phyloP scores from a whole-genome alignment of 352 stramenopile genomes.

The Globisporangium okanoganense region DNA sequence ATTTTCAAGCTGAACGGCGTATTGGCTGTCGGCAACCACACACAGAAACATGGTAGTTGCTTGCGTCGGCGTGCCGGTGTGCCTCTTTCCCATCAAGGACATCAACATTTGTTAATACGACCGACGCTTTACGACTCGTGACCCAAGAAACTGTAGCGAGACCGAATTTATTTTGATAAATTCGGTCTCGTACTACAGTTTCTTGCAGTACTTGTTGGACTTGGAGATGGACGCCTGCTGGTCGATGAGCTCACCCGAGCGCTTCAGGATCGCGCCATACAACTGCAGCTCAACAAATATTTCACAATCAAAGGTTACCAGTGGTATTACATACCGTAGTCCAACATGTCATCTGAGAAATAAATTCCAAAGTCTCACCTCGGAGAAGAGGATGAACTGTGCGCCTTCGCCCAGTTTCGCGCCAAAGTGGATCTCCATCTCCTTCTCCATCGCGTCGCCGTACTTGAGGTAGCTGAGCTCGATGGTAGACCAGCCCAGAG shows the following conservation, averaged over 20 bases:
- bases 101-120: too few species aligned
- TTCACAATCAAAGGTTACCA: background rate
- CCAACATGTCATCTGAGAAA: too few species aligned
- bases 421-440: slow-evolving; percentile 76
- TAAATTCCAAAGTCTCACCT: slow-evolving; percentile 24
- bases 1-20: too few species aligned
- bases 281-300: slow-evolving; percentile 29
- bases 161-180: too few species aligned
- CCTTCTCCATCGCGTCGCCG: slow-evolving; percentile 67
- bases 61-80: too few species aligned
- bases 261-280: slow-evolving; percentile 52
- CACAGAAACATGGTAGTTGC: too few species aligned
- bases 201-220: slow-evolving; percentile 50
- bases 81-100: too few species aligned
- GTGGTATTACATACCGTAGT: too few species aligned
- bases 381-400: slow-evolving; percentile 56
- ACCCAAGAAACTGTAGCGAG: too few species aligned
- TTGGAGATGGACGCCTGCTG: slow-evolving; percentile 43
- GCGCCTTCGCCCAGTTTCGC: slow-evolving; percentile 56
- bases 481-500: background rate
- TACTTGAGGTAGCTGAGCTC: slow-evolving; percentile 63
- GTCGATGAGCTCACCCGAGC: slow-evolving; percentile 59
- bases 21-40: too few species aligned
- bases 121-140: too few species aligned
- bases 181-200: slow-evolving; percentile 17